phyloP scores from a whole-genome alignment of 1,284 basidiomycete species.

The Pseudozyma flocculosa region DNA sequence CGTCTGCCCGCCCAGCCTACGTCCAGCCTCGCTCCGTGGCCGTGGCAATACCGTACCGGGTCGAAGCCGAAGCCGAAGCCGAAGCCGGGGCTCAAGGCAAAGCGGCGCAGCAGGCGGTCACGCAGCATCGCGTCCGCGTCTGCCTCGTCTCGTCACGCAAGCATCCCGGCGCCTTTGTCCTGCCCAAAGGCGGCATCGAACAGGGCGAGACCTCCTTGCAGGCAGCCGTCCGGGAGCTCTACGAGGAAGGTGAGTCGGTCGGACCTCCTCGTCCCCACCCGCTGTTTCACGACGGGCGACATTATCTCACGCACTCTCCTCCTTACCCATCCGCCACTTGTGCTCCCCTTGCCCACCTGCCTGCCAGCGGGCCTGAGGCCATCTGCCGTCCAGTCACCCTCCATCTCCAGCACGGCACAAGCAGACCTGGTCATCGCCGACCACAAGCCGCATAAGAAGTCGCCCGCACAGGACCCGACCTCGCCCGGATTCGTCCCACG shows the following conservation, averaged over 20 bases:
- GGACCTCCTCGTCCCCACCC: background rate
- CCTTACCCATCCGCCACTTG: background rate
- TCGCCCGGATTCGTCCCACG: constrained; percentile 30
- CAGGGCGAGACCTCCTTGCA: constrained; percentile 31
- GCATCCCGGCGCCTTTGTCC: constrained; percentile 37
- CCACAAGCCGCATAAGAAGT: constrained; percentile 47
- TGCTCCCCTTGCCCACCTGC: background rate
- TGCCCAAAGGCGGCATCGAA: constrained; percentile 56
- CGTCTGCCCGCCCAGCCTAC: background rate
- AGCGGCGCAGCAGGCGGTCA: too few relatives aligned
- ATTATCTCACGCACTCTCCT: too few relatives aligned
- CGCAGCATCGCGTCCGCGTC: constrained; percentile 8
- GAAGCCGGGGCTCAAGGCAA: too few relatives aligned
- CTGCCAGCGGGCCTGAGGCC: constrained; percentile 14
- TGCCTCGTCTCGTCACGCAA: constrained; percentile 51
- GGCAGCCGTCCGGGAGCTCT: constrained; percentile 47
- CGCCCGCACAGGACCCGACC: constrained; percentile 9
- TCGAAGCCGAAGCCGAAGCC: background rate
- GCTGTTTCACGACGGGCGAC: too few relatives aligned
- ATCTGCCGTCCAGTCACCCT: background rate
- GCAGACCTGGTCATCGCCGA: constrained; percentile 17
- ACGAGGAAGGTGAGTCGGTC: constrained; percentile 47
- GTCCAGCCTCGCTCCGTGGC: constrained; percentile 30
- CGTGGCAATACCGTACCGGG: constrained; percentile 33
- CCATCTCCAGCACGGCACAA: constrained; percentile 5